Base-by-base conservation (phyloP, 371 early-diverging fungal genomes). In the Mortierella sp. region DNA sequence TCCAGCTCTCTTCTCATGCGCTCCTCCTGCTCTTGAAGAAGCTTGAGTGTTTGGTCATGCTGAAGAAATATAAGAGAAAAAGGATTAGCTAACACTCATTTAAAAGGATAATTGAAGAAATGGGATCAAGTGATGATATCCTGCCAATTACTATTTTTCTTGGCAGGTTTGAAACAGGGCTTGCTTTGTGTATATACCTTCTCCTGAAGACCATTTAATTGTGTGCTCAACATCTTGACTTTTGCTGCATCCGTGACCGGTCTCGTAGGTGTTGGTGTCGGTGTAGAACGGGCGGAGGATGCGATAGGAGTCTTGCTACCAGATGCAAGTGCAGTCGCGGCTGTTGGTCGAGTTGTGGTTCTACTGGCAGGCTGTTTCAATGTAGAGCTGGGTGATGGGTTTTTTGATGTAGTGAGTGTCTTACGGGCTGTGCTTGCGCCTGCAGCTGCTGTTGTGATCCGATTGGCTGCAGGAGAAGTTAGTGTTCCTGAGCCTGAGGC, bases 21-120 rank as follows among this genome's bases (percentile, higher is more conserved):
- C n/a, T 76, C 77, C 42, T 82, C 76, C 49, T 82, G 76, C 40
- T 82, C 82, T 54, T 82, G 77, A 12, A 82, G 70, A 26, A 82
- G 64, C 51, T 68, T 69, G 28, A 77, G 73, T 8, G 76, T 77
- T 61, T 76, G 68, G 55, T 76, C 82, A 67, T 82, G 78, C 76
- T 82, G 43, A 49, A 15, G 26, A 26, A 8, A 51, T 19, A 64
- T 40, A 47, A 34, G 4, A 43, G 28, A 23, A n/a, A 61, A 61
- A 47, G 8, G 28, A 61, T 12, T 45, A n/a, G 45, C n/a, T 45
- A 45, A 45, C 15, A 17, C 6, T 45, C 45, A 5, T 17, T 5
- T 9, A 9, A 10, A 22, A 70, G 26, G 61, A 29, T 54, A 31
- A 26, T 54, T 43, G 28, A 32, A 19, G 32, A 43, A 45, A 37